Conservation (phyloP, 1,284 basidiomycete species). For the Pseudozyma tsukubaensis region DNA sequence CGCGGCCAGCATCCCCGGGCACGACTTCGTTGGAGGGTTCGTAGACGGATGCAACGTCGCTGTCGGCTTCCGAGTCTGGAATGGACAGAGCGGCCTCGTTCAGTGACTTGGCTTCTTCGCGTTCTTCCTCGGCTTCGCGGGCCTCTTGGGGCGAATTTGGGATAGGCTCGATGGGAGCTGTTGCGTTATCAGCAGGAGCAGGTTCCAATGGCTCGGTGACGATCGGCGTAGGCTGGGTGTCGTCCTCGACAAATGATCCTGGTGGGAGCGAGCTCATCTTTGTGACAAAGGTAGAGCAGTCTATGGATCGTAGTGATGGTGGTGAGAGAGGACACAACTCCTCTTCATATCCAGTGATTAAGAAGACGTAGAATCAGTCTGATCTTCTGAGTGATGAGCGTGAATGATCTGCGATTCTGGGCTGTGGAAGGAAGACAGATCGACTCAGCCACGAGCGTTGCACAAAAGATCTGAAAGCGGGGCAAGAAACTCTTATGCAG, state of each 20-base stretch:
- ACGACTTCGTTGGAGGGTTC: constrained; percentile 26
- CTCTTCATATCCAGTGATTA: not conserved
- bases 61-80: constrained; percentile 46
- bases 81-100: constrained; percentile 54
- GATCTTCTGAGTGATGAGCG: constrained; percentile 15
- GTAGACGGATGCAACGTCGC: constrained; percentile 16
- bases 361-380: not conserved
- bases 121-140: constrained; percentile 32
- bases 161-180: not conserved
- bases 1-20: constrained; percentile 24
- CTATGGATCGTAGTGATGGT: constrained; percentile 5
- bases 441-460: no score
- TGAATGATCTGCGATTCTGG: constrained; percentile 15
- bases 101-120: constrained; percentile 37
- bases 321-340: not conserved
- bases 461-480: no score
- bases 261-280: constrained; percentile 34
- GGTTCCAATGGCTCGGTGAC: not conserved
- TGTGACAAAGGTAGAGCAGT: not conserved
- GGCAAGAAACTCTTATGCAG: no score
- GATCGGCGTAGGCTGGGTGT: not conserved
- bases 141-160: constrained; percentile 14
- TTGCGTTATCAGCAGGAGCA: not conserved
- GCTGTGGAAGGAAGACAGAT: not conserved
- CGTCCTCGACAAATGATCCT: constrained; percentile 21